Evolutionary conservation across 176 grass and related monocot genomes (phyloP), one percentile per base, ranked within the genome.

Genomic region (Musa beccarii): DNA sequence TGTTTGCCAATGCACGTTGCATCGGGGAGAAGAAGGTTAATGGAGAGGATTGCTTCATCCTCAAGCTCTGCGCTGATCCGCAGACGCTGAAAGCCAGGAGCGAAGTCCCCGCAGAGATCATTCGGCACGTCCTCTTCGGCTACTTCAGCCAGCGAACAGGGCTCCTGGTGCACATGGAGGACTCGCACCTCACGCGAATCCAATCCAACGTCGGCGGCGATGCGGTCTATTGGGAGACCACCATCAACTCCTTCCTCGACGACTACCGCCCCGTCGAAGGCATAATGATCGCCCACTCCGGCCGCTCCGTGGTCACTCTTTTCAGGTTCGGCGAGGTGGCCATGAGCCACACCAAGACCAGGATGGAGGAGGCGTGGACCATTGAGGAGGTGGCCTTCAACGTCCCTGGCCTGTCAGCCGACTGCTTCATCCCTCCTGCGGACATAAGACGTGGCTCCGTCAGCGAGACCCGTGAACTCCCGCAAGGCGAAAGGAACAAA

Each of bases 211-310:
- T 76, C 25, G 85, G 88, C 13, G 88, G 88, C 1, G 88, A 95
- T 29, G 79, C 91, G 0, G 91, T 95, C 14, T 95, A 95, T 83
- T 95, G 91, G 91, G 91, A 95, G 82, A 95, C 91, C 67, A 95
- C 91, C 81, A 95, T 95, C 56, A 88, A 84, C 82, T 86, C 85
- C 2, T 86, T 75, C 81, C 72, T 94, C 11, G 75, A 88, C 13
- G 87, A 95, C 63, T 90, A 90, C 74, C 83, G 78, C 63, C 19
- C 80, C 5, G 81, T 90, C 0, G 91, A 94, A 54, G 91, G 91
- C 52, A 66, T 94, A 49, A 75, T 82, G 80, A 78, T 94, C 64
- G 91, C 91, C 14, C 91, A 94, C 76, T 87, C 85, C 10, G 91
- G 91, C 9, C 74, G 87, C 9, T 94, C 91, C 3, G 83, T 85